Evolutionary conservation across 495 filamentous ascomycete species (phyloP).

Genomic region (Penicillium desertorum): DNA sequence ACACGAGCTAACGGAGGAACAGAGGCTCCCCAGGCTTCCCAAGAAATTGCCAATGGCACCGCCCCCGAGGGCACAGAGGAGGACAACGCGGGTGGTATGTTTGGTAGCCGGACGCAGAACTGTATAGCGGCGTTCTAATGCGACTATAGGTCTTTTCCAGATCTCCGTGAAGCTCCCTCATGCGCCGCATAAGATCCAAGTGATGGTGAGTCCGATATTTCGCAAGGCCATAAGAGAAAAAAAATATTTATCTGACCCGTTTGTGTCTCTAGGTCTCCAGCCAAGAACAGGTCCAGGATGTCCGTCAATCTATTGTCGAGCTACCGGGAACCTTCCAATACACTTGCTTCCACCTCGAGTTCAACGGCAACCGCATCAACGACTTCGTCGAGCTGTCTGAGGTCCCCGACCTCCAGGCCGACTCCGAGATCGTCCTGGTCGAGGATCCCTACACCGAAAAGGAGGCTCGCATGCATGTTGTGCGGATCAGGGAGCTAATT

Average conservation of each 20-base stretch:
- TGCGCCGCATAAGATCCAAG: conserved; percentile 71
- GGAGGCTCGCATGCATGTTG: conserved; percentile 91
- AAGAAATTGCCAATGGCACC: conserved; percentile 41
- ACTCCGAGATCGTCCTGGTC: conserved; percentile 75
- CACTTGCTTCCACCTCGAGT: conserved; percentile 97
- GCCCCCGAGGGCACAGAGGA: conserved; percentile 40
- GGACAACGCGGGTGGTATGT: conserved; percentile 43
- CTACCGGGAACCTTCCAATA: conserved; percentile 92
- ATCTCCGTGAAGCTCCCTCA: conserved; percentile 83
- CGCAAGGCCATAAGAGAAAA: neutral
- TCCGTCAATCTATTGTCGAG: conserved; percentile 95
- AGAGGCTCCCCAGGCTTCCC: conserved; percentile 38
- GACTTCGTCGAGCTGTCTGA: conserved; percentile 94
- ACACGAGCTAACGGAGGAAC: conserved; percentile 25
- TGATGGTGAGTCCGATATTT: conserved; percentile 62
- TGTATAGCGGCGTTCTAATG: conserved; percentile 18
- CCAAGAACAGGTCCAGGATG: conserved; percentile 95
- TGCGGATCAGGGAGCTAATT: conserved; percentile 86
- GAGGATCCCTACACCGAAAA: conserved; percentile 99
- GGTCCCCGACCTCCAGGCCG: conserved; percentile 70
- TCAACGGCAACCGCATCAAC: conserved; percentile 81
- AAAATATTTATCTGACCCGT: conserved; percentile 20
- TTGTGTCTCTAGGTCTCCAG: conserved; percentile 66
- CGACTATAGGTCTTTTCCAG: conserved; percentile 63
- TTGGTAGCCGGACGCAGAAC: conserved; percentile 1